Base-by-base conservation (phyloP, 768 basidiomycete genomes). In the Roridomyces roridus region DNA sequence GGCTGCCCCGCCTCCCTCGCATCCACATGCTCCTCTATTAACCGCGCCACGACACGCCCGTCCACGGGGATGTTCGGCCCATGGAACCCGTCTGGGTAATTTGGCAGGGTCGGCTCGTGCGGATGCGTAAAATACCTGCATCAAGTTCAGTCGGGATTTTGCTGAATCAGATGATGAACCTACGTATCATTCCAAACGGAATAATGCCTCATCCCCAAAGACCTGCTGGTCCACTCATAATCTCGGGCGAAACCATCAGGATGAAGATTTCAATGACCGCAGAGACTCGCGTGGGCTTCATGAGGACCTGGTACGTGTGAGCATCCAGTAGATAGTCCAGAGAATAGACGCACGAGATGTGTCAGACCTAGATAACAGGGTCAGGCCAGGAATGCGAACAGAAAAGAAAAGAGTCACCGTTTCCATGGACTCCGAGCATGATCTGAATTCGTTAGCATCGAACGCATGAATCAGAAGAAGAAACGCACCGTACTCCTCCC, bases 31-130 rank as follows among this genome's bases (percentile, higher is more conserved):
- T 82, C 79, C 58, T 86, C 84, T 34, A 87, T 83, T 43, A 86
- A 67, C 51, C 74, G 69, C 8, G 80, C 82, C 15, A 87, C 75
- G 3, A 70, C 70, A 25, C 79, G 75, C 1, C 81, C 84, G 28
- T 80, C 63, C 2, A 85, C 77, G 15, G 85, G 85, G 50, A 87
- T 88, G 35, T 74, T 71, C 2, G 72, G 70, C 46, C 85, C 85
- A 57, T 88, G 86, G 75, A 88, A 88, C 25, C 84, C 86, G 18
- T 86, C 81, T 1, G 86, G 85, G 60, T 86, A 86, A n/a, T 60
- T 61, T 0, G 74, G 78, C 55, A 45, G 55, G 37, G 25, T 23
- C 14, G 58, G 57, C 34, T 59, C 62, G 29, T 63, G 17, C 4
- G 61, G 61, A 23, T 62, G 41, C 3, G 61, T 58, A 24, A 58